Evolutionary conservation across 2,329 filamentous ascomycete genomes (phyloP).

Genomic region (Coniochaeta sp.): DNA sequence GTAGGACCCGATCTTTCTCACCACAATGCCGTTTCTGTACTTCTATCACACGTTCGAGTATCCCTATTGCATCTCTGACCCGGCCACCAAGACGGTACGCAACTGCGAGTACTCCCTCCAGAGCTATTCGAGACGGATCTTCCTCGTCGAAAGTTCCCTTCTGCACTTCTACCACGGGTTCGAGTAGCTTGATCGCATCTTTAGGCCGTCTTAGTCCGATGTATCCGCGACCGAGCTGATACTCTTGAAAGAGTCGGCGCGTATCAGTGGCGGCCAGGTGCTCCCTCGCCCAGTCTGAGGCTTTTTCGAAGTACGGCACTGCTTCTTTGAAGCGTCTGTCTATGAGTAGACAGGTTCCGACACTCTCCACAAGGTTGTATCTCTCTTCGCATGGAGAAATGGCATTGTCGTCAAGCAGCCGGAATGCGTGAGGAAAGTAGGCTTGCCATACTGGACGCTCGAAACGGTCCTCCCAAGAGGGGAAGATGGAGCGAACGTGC

Average conservation of each 20-base stretch:
- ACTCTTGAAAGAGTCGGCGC: neutral
- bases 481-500: slow-evolving; percentile 4
- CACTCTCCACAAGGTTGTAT: slow-evolving; percentile 10
- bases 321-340: slow-evolving; percentile 10
- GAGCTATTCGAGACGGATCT: neutral
- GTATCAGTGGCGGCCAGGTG: neutral
- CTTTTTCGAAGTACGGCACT: slow-evolving; percentile 2
- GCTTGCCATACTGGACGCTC: slow-evolving; percentile 12
- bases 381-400: slow-evolving; percentile 8
- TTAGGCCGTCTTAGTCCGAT: neutral
- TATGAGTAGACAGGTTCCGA: slow-evolving; percentile 6
- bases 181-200: slow-evolving; percentile 5
- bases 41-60: neutral
- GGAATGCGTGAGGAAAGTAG: slow-evolving; percentile 18
- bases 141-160: neutral
- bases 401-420: slow-evolving; percentile 11
- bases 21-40: neutral
- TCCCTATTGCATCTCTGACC: neutral
- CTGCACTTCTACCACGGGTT: neutral
- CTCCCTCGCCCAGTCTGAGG: neutral
- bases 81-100: neutral
- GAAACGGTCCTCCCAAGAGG: neutral
- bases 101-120: neutral
- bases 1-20: neutral
- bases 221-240: neutral